Evolutionary conservation across 2,329 filamentous ascomycete genomes (phyloP).

Genomic region (Pestalotiopsis sp.): DNA sequence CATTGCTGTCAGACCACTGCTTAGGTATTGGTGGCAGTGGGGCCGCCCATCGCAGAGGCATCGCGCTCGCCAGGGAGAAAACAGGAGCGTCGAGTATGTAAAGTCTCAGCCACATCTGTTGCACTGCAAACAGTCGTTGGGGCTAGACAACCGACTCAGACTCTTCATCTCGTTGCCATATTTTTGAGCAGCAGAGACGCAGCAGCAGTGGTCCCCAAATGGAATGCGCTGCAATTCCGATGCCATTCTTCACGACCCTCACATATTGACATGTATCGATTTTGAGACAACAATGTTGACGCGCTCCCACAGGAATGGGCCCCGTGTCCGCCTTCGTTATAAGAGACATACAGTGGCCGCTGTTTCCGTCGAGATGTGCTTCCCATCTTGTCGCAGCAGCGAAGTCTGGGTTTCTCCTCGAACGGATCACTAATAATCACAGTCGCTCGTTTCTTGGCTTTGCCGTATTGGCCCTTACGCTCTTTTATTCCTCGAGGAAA

Average conservation of each 20-base stretch:
- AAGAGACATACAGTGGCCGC: slow-evolving; percentile 16
- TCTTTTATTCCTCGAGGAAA: neutral
- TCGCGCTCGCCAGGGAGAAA: neutral
- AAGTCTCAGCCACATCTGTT: slow-evolving; percentile 19
- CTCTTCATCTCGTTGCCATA: slow-evolving; percentile 8
- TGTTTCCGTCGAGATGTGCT: slow-evolving; percentile 9
- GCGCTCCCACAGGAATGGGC: neutral
- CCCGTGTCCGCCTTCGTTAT: slow-evolving; percentile 25
- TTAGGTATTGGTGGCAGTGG: neutral
- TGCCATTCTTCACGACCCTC: slow-evolving; percentile 22
- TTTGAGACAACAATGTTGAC: slow-evolving; percentile 9
- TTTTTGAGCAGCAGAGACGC: neutral
- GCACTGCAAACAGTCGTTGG: neutral
- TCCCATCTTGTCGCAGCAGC: slow-evolving; percentile 17
- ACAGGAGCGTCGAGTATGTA: slow-evolving; percentile 8
- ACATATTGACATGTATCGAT: slow-evolving; percentile 1
- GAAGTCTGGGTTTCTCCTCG: neutral
- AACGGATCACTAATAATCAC: slow-evolving; percentile 17
- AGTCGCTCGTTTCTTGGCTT: slow-evolving; percentile 25
- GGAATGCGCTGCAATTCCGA: slow-evolving; percentile 30
- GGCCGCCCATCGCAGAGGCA: neutral
- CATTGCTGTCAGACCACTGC: neutral
- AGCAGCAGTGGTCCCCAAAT: neutral
- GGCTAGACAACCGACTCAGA: neutral
- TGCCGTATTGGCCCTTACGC: slow-evolving; percentile 10